These are phyloP conservation scores for Candida corydali DNA, from an alignment of 805 yeast species.

Conservation along the genomic window DNA sequence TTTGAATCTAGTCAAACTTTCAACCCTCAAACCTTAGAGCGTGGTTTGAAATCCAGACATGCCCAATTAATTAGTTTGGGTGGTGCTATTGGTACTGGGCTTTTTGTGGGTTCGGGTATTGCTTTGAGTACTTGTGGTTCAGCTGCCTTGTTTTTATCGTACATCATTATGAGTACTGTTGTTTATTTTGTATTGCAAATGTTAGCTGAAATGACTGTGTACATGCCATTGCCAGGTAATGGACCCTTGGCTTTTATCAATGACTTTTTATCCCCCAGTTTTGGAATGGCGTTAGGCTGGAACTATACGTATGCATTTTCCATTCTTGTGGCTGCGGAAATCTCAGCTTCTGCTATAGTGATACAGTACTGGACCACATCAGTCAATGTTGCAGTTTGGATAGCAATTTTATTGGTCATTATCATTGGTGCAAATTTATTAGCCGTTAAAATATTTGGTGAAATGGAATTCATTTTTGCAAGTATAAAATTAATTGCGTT, in stretches of 20 bases:
- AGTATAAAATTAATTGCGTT: slow-evolving; percentile 28
- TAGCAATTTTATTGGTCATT: slow-evolving; percentile 27
- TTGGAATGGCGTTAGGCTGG: slow-evolving; percentile 32
- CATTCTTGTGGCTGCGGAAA: slow-evolving; percentile 32
- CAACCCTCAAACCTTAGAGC: slow-evolving; percentile 25
- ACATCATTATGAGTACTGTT: slow-evolving; percentile 18
- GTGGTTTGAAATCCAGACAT: slow-evolving; percentile 44
- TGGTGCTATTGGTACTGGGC: slow-evolving; percentile 80
- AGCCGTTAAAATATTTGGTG: slow-evolving; percentile 32
- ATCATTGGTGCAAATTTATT: slow-evolving; percentile 23
- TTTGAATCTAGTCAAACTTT: slow-evolving; percentile 14
- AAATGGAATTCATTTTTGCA: slow-evolving; percentile 34
- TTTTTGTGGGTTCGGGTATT: slow-evolving; percentile 59
- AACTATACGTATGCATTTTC: slow-evolving; percentile 32
- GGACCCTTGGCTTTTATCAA: slow-evolving; percentile 29
- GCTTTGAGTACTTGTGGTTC: slow-evolving; percentile 62
- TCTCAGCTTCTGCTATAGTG: slow-evolving; percentile 33
- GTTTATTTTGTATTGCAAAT: slow-evolving; percentile 28
- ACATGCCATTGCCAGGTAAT: slow-evolving; percentile 31
- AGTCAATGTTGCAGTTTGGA: slow-evolving; percentile 37
- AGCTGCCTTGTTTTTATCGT: slow-evolving; percentile 50
- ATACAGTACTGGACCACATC: slow-evolving; percentile 30
- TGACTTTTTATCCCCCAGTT: slow-evolving; percentile 23
- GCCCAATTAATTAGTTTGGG: slow-evolving; percentile 77
- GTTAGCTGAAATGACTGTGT: slow-evolving; percentile 31